Evolutionary conservation across 768 basidiomycete genomes (phyloP), one percentile per base, ranked within the genome.

Genomic region (Pisolithus orientalis): DNA sequence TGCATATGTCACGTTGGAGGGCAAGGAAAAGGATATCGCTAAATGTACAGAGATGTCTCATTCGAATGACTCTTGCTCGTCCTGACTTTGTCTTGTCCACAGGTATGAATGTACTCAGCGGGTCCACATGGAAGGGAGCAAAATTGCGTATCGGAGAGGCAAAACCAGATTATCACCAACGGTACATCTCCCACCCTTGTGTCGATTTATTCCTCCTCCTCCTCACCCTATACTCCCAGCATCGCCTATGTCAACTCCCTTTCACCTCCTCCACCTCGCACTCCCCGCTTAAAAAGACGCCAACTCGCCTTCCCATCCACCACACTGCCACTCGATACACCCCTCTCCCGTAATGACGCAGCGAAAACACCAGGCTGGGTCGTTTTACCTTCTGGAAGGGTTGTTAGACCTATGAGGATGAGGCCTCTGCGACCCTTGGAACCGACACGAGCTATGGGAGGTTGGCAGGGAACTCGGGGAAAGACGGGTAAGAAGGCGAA

Each of bases 81-180:
- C 25, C 9, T 40, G 44, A 13, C 48, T 49, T 27, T 38, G 21
- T 44, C 42, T 50, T 51, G 27, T 27, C 16, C 2, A 45, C 42
- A 90, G 88, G 88, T 66, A 72, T 88, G 65, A 90, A 82, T 62
- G 65, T 81, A 2, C 75, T 93, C 27, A 90, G 85, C 54, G 90
- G 91, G 32, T 81, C 86, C 6, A 87, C 80, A 1, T 94, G 89
- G 87, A 92, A 90, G 70, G 91, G 91, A n/a, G 72, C 89, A 21
- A 91, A 87, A 58, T 70, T 93, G 31, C 79, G 89, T 16, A 79
- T 93, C 34, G 88, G 88, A 8, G 88, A 91, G 58, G 90, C 90
- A n/a, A 86, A 82, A 55, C 84, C 84, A 1, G 83, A 90, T 63
- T 91, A 75, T 59, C 66, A 65, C 3, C 81, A 84, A 62, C 75